phyloP scores from a whole-genome alignment of 257 asterid species.

The Asclepias syriaca region DNA sequence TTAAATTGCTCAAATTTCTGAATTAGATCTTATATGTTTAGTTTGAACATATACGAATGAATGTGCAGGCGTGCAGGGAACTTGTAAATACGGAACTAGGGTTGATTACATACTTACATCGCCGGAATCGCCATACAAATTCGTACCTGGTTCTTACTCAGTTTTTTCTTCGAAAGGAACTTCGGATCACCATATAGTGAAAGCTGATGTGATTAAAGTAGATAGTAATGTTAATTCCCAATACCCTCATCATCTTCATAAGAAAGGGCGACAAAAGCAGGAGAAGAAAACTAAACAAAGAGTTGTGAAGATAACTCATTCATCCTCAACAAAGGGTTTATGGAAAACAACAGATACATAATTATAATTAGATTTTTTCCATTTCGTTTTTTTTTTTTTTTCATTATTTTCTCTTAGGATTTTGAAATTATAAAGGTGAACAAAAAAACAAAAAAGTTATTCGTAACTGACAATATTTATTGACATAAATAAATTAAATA shows the following conservation, averaged over 20 bases:
- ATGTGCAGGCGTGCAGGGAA: slow-evolving; percentile 87
- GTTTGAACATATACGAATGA: no score
- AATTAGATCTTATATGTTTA: no score
- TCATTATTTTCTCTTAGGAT: not conserved
- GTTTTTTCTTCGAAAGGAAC: slow-evolving; percentile 93
- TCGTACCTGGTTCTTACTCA: slow-evolving; percentile 83
- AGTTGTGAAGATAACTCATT: slow-evolving; percentile 51
- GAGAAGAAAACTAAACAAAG: slow-evolving; percentile 25
- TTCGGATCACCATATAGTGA: slow-evolving; percentile 96
- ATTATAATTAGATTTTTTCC: not conserved
- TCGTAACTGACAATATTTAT: no score
- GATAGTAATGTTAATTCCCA: slow-evolving; percentile 23
- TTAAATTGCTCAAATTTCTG: no score
- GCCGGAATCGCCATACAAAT: slow-evolving; percentile 53
- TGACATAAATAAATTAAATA: no score
- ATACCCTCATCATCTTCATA: slow-evolving; percentile 20
- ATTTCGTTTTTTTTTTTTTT: not conserved
- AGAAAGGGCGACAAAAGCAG: slow-evolving; percentile 24
- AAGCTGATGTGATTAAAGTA: slow-evolving; percentile 61
- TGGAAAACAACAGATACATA: slow-evolving; percentile 54
- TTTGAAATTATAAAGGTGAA: not conserved
- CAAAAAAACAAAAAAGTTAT: no score
- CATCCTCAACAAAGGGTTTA: slow-evolving; percentile 58
- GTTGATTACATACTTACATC: slow-evolving; percentile 78
- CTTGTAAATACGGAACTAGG: slow-evolving; percentile 93